Evolutionary conservation across 2,329 filamentous ascomycete species (phyloP).

Genomic region (Neonectria punicea): DNA sequence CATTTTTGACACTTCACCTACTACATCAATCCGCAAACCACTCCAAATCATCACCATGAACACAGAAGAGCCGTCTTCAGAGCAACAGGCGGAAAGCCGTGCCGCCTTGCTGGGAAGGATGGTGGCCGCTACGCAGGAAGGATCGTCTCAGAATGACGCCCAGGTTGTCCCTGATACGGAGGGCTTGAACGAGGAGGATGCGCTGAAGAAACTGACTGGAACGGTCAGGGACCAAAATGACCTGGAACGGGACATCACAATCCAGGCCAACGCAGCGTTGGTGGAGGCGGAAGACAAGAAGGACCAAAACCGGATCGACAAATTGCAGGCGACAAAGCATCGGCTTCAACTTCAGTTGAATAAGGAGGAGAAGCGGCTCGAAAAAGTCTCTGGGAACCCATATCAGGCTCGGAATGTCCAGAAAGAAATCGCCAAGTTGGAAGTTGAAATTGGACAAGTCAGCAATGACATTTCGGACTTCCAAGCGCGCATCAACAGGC

Average conservation of each 20-base stretch:
- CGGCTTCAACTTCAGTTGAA: slow-evolving; percentile 74
- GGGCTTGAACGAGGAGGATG: slow-evolving; percentile 66
- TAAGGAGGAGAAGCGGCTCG: slow-evolving; percentile 60
- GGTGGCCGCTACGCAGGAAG: slow-evolving; percentile 46
- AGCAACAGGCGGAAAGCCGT: slow-evolving; percentile 38
- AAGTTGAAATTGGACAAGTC: slow-evolving; percentile 71
- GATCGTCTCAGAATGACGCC: slow-evolving; percentile 24
- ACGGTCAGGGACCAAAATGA: slow-evolving; percentile 88
- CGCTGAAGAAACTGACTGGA: slow-evolving; percentile 71
- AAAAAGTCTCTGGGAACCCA: slow-evolving; percentile 56
- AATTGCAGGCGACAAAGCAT: slow-evolving; percentile 61
- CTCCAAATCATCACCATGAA: slow-evolving; percentile 38
- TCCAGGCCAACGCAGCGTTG: slow-evolving; percentile 68
- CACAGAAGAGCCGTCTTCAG: slow-evolving; percentile 34
- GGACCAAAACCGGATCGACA: slow-evolving; percentile 71
- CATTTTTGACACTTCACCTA: neutral
- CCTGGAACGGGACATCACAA: slow-evolving; percentile 84
- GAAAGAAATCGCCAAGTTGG: slow-evolving; percentile 73
- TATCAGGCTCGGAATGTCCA: slow-evolving; percentile 67
- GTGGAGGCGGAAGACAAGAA: slow-evolving; percentile 71
- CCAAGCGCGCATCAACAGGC: slow-evolving; percentile 79
- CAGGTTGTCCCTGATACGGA: slow-evolving; percentile 31
- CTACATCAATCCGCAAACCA: neutral
- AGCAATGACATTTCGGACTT: slow-evolving; percentile 84
- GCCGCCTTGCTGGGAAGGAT: slow-evolving; percentile 43